A percentile compares a stretch with the other conserved stretches of the same genome.
These are phyloP conservation scores for Dactylis glomerata DNA, from an alignment of 176 grass and related monocot species.

Conservation along the genomic window DNA sequence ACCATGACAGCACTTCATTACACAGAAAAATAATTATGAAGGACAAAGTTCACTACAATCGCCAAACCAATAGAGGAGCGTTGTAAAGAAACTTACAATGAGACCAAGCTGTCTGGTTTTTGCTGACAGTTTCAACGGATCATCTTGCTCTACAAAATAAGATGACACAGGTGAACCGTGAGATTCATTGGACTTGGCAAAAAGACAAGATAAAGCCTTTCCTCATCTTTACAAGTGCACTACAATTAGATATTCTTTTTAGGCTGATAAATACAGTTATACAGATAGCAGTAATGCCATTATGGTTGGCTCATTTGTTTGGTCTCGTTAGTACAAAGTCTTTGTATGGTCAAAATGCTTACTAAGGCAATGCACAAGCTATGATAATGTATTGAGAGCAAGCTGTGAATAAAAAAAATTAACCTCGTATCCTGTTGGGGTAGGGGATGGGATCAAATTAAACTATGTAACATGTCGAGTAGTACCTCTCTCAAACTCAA, in stretches of 20 bases:
- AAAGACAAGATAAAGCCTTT: background rate
- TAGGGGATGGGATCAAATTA: background rate
- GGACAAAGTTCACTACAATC: background rate
- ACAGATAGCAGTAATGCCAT: background rate
- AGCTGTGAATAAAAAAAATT: background rate
- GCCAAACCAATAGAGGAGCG: background rate
- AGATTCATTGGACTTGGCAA: background rate
- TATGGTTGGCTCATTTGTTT: background rate
- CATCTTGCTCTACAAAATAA: conserved; percentile 47
- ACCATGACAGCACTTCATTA: background rate
- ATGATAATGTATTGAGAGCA: background rate
- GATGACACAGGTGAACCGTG: background rate
- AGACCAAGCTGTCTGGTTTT: conserved; percentile 72
- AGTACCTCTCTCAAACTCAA: conserved; percentile 71
- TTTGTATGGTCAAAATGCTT: background rate
- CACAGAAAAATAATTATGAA: background rate
- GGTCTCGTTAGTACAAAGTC: background rate
- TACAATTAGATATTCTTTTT: background rate
- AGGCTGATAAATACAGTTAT: background rate
- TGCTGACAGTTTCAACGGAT: conserved; percentile 64
- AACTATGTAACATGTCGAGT: background rate
- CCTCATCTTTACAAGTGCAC: background rate
- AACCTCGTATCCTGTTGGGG: background rate
- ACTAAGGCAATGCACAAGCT: background rate
- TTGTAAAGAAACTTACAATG: conserved; percentile 53